Evolutionary conservation across 108 stramenopile genomes (phyloP), one percentile per base, ranked within the genome.

Genomic region (Conticribra guillardii): DNA sequence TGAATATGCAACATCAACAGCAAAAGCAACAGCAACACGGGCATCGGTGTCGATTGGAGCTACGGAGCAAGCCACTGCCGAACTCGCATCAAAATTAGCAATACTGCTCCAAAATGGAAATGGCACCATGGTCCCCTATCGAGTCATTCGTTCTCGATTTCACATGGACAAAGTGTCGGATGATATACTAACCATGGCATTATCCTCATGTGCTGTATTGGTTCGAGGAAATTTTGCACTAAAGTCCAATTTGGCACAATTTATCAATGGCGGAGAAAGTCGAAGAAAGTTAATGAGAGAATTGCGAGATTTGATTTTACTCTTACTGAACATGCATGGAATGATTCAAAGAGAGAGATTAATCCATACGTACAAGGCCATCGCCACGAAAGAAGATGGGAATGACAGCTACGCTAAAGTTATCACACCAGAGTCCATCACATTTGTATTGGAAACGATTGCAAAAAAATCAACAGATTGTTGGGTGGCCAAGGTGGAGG

Each of bases 221-320:
- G 94, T 95, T 1, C 72, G 90, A 54, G 94, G 94, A 0, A 95
- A 92, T 68, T 92, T 89, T 78, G 71, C 81, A 7, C 51, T 95
- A n/a, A 82, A 89, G 30, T 86, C 84, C 21, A 65, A 46, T 45
- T 57, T 95, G 30, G 30, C 89, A 50, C 61, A 69, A 26, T 67
- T 81, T 31, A 27, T 80, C 2, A 59, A 54, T 53, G 74, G 19
- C 46, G 24, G 18, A 60, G 53, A 15, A 29, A 18, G 60, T 29
- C 27, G 37, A 66, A 61, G 24, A 34, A 79, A 15, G 21, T 31
- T 19, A 4, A 64, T 89, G 54, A 76, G 67, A 18, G 80, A 86
- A 49, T 76, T 89, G 30, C 62, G 94, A 24, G 90, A 89, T 57
- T 86, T 91, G 58, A 69, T 91, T n/a, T 58, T 95, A 53, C 61